Conservation (phyloP, 768 basidiomycete genomes). For the Xanthoconium purpureum region DNA sequence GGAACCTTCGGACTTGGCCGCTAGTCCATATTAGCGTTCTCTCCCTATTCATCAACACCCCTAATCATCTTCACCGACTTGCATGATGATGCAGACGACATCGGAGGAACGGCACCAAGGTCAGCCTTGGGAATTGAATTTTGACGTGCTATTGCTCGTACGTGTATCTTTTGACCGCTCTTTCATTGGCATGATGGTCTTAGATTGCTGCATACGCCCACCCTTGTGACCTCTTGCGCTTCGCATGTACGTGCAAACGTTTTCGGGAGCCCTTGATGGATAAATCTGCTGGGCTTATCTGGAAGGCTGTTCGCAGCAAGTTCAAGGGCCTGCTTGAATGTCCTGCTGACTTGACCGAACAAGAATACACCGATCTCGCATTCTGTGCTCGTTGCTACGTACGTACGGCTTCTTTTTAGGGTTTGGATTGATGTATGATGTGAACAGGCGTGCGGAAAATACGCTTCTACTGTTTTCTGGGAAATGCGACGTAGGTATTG, state of each 20-base stretch:
- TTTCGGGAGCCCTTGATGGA: conserved; percentile 37
- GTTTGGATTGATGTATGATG: neutral
- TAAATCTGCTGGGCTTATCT: conserved; percentile 24
- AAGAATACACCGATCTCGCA: conserved; percentile 43
- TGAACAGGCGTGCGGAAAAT: conserved; percentile 10
- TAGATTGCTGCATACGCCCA: conserved; percentile 41
- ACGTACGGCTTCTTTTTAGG: neutral
- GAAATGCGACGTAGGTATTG: conserved; percentile 13
- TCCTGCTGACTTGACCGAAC: conserved; percentile 44
- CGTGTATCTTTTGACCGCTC: neutral
- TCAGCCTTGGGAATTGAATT: neutral
- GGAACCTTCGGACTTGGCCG: too few relatives aligned
- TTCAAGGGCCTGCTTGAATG: conserved; percentile 39
- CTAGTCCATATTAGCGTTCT: neutral
- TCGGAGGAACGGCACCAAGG: neutral
- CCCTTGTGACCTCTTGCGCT: conserved; percentile 29
- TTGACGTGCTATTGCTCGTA: conserved; percentile 13
- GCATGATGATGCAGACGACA: neutral
- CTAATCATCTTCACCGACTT: neutral
- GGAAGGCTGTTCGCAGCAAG: conserved; percentile 28
- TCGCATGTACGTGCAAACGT: conserved; percentile 38
- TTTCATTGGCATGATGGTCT: neutral
- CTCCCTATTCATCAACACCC: neutral
- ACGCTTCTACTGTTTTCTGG: conserved; percentile 3
- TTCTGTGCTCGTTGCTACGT: conserved; percentile 29